A percentile compares a stretch with the other conserved stretches of the same genome.
These are phyloP conservation scores for Rhodotorula diobovata DNA, from an alignment of 768 basidiomycete genomes.

Conservation along the genomic window DNA sequence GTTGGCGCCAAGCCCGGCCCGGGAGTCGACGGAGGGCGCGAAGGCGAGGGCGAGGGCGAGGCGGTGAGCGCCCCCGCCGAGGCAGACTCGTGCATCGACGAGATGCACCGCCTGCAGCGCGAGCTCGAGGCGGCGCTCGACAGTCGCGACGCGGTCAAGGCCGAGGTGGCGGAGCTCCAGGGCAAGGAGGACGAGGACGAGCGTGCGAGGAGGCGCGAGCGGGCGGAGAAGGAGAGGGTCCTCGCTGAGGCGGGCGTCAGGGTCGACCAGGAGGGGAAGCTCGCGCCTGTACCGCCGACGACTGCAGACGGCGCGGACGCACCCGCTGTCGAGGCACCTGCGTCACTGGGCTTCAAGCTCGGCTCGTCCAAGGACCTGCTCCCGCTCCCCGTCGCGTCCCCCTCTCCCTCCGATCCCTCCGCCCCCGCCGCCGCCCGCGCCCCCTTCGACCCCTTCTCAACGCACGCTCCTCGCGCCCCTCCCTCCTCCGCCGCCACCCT, in stretches of 20 bases:
- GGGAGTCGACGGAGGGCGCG: too few species aligned
- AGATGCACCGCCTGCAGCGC: conserved; percentile 3
- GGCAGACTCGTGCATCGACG: too few species aligned
- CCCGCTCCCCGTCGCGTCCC: too few species aligned
- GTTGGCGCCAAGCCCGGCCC: too few species aligned
- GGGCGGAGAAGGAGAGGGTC: conserved; percentile 5
- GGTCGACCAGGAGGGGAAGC: neutral
- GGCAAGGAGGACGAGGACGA: conserved; percentile 20
- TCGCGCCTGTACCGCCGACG: neutral
- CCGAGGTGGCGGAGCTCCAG: conserved; percentile 15
- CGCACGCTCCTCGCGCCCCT: conserved; percentile 20
- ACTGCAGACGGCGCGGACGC: neutral
- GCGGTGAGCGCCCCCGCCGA: neutral
- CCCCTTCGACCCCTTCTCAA: conserved; percentile 24
- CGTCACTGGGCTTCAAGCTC: neutral
- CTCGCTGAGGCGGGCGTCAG: conserved; percentile 1
- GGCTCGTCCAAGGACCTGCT: conserved; percentile 27
- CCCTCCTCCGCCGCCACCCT: conserved; percentile 21
- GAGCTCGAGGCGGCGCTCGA: conserved; percentile 20
- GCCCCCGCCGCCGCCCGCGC: neutral
- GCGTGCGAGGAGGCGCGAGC: neutral
- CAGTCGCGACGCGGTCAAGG: conserved; percentile 19
- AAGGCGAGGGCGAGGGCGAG: too few species aligned
- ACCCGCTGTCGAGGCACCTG: neutral
- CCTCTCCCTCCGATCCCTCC: neutral